Evolutionary conservation across 306 rosid genomes (phyloP).

Genomic region (Cicer chorassanicum): DNA sequence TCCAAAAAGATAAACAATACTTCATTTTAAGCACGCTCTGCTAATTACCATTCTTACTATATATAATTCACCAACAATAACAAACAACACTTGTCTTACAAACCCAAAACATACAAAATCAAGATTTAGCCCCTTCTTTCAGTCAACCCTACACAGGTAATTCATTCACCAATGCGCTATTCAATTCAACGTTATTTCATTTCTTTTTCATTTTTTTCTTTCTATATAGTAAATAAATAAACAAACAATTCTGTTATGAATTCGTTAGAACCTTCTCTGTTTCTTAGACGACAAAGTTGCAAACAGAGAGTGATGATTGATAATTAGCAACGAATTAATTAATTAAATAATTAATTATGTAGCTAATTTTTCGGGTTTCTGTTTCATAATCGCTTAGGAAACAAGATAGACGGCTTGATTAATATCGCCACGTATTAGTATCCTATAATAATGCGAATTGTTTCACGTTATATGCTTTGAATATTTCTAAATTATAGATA

Average conservation of each 20-base stretch:
- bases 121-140: neutral
- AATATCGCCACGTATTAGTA: neutral
- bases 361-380: neutral
- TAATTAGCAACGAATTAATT: neutral
- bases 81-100: neutral
- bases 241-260: neutral
- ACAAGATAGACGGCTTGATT: neutral
- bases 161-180: no score
- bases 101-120: neutral
- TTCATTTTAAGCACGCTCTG: no score
- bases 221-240: no score
- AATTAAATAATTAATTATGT: neutral
- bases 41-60: neutral
- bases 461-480: neutral
- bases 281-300: no score
- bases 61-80: neutral
- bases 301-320: no score
- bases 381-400: neutral
- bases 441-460: constrained; percentile 1
- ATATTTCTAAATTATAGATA: neutral
- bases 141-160: neutral
- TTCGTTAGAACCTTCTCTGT: neutral
- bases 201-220: neutral
- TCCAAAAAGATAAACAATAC: no score
- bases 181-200: neutral